Evolutionary conservation across 352 stramenopile species (phyloP).

Genomic region (Phytophthora foliorum): DNA sequence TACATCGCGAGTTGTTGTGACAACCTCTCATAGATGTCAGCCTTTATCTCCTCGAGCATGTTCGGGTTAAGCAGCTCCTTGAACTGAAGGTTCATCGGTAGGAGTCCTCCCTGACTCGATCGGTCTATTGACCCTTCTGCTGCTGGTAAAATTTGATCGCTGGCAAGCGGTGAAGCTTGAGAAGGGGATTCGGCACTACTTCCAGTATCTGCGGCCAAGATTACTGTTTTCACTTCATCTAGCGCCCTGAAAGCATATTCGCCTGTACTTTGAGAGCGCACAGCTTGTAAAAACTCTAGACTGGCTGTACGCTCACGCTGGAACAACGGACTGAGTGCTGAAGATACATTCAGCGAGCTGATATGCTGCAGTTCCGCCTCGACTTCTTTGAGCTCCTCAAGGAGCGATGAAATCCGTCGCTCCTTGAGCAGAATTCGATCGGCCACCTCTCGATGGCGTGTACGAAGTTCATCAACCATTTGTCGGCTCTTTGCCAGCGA

Average conservation of each 20-base stretch:
- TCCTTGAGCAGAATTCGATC: constrained; percentile 70
- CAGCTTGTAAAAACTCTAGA: constrained; percentile 37
- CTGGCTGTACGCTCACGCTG: constrained; percentile 38
- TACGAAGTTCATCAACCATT: constrained; percentile 52
- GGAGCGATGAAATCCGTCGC: constrained; percentile 50
- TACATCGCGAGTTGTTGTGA: constrained; percentile 45
- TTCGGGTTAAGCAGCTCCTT: constrained; percentile 63
- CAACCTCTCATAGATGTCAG: constrained; percentile 67
- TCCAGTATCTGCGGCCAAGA: constrained; percentile 2
- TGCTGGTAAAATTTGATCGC: constrained; percentile 6
- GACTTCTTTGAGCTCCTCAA: constrained; percentile 69
- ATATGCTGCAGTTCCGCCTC: constrained; percentile 68
- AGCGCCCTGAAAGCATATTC: neutral
- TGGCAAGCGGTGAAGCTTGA: constrained; percentile 3
- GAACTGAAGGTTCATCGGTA: constrained; percentile 46
- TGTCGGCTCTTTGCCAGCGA: constrained; percentile 54
- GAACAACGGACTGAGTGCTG: constrained; percentile 34
- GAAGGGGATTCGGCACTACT: constrained; percentile 1
- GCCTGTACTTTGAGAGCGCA: constrained; percentile 10
- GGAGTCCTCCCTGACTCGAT: constrained; percentile 3
- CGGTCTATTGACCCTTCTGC: constrained; percentile 3
- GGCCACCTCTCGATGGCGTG: constrained; percentile 51
- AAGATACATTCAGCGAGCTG: constrained; percentile 40
- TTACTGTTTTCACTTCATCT: neutral
- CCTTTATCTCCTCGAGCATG: constrained; percentile 69